Conservation (phyloP, 164 flowering plant species). For the Saururus chinensis region DNA sequence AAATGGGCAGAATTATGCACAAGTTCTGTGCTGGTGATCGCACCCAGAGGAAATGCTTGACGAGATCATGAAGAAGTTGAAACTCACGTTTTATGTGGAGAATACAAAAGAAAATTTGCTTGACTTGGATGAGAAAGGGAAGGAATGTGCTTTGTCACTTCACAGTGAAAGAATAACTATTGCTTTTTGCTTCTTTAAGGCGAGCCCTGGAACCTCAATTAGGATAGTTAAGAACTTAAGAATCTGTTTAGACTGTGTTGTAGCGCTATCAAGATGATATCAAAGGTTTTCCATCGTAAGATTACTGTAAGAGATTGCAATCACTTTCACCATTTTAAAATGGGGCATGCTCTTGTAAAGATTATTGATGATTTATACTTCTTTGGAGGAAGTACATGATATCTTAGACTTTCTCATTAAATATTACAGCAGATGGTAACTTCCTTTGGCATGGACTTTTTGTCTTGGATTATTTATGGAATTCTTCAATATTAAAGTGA, state of each 20-base stretch:
- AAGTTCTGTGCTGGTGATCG: conserved; percentile 29
- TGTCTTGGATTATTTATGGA: no score
- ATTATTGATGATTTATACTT: conserved; percentile 14
- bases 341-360: conserved; percentile 30
- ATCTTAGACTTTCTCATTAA: no score
- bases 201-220: conserved; percentile 17
- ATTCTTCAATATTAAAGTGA: no score
- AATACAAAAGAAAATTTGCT: conserved; percentile 23
- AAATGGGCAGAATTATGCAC: conserved; percentile 25
- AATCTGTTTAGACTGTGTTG: conserved; percentile 23
- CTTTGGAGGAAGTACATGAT: background rate
- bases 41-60: conserved; percentile 26
- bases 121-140: conserved; percentile 31
- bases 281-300: conserved; percentile 20
- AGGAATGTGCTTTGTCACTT: conserved; percentile 17
- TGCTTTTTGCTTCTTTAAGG: conserved; percentile 21
- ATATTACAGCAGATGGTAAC: no score
- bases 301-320: conserved; percentile 26
- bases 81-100: conserved; percentile 18
- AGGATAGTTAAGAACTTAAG: conserved; percentile 29
- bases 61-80: conserved; percentile 24
- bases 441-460: no score
- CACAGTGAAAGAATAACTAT: conserved; percentile 29
- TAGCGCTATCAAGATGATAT: conserved; percentile 29
- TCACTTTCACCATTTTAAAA: conserved; percentile 25